These are phyloP conservation scores for Ophiosphaerella herpotricha DNA, from an alignment of 2,329 filamentous ascomycete species.

Conservation along the genomic window DNA sequence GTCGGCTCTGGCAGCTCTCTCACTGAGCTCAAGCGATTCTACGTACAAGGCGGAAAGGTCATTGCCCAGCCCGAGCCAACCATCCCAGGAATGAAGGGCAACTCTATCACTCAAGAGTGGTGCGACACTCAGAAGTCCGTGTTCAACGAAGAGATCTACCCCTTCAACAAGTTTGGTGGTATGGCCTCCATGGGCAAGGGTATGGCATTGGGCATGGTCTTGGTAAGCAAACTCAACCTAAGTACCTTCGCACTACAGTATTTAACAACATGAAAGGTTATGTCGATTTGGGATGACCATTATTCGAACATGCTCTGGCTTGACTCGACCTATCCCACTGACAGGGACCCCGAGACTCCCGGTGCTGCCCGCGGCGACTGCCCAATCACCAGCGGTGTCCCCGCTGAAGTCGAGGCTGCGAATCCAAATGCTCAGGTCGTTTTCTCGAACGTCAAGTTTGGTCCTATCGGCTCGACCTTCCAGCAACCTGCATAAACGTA, in stretches of 20 bases:
- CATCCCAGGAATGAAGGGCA: constrained; percentile 50
- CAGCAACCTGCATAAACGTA: constrained; percentile 24
- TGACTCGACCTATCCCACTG: constrained; percentile 66
- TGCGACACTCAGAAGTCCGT: constrained; percentile 35
- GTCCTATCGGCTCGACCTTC: constrained; percentile 37
- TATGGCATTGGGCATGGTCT: constrained; percentile 62
- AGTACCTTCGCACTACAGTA: constrained; percentile 68
- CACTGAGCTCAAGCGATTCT: constrained; percentile 52
- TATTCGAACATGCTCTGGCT: constrained; percentile 74
- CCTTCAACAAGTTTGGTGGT: constrained; percentile 62
- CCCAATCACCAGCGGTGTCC: constrained; percentile 28
- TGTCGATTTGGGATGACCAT: constrained; percentile 68
- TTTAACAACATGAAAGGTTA: constrained; percentile 35
- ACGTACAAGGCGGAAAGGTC: constrained; percentile 54
- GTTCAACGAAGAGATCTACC: constrained; percentile 43
- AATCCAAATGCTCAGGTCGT: constrained; percentile 27
- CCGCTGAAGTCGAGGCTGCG: constrained; percentile 29
- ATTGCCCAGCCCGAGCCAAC: constrained; percentile 51
- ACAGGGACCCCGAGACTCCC: constrained; percentile 28
- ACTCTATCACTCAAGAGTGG: constrained; percentile 35
- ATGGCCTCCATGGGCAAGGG: constrained; percentile 60
- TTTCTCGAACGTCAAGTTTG: constrained; percentile 37
- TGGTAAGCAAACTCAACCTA: constrained; percentile 60
- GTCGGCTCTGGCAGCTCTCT: constrained; percentile 46
- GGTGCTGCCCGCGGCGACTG: constrained; percentile 39